Evolutionary conservation across 2,329 filamentous ascomycete species (phyloP).

Genomic region (Tricladium varicosporioides): DNA sequence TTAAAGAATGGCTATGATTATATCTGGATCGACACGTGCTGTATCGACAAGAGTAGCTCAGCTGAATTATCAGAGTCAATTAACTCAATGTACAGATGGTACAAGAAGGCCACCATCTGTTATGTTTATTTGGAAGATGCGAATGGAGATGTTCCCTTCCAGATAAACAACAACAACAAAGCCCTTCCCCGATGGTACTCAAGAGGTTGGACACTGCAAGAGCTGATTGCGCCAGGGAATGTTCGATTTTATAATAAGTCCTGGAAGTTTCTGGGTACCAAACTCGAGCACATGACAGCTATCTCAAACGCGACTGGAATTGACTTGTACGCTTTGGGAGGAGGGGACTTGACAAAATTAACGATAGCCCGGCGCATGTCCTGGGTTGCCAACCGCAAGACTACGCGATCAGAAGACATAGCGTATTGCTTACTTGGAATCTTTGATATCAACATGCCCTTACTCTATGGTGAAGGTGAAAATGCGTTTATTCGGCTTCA

Average conservation of each 20-base stretch:
- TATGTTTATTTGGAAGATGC: slow-evolving; percentile 9
- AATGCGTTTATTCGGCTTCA: slow-evolving; percentile 37
- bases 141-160: background rate
- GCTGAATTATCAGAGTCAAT: slow-evolving; percentile 8
- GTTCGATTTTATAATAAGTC: slow-evolving; percentile 7
- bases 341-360: background rate
- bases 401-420: slow-evolving; percentile 38
- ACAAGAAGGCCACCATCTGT: slow-evolving; percentile 2
- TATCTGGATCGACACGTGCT: slow-evolving; percentile 19
- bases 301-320: slow-evolving; percentile 1
- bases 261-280: slow-evolving; percentile 8
- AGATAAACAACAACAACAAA: no score
- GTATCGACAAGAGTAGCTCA: slow-evolving; percentile 17
- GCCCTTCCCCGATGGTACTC: no score
- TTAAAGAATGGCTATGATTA: slow-evolving; percentile 7
- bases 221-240: background rate
- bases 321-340: background rate
- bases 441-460: slow-evolving; percentile 42
- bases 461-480: slow-evolving; percentile 38
- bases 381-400: slow-evolving; percentile 38
- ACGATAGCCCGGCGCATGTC: slow-evolving; percentile 38
- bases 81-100: background rate
- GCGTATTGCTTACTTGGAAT: slow-evolving; percentile 44
- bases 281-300: no score
- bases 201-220: no score